Base-by-base conservation (phyloP, 345 rosid species). In the thale cress (Arabidopsis thaliana) region DNA sequence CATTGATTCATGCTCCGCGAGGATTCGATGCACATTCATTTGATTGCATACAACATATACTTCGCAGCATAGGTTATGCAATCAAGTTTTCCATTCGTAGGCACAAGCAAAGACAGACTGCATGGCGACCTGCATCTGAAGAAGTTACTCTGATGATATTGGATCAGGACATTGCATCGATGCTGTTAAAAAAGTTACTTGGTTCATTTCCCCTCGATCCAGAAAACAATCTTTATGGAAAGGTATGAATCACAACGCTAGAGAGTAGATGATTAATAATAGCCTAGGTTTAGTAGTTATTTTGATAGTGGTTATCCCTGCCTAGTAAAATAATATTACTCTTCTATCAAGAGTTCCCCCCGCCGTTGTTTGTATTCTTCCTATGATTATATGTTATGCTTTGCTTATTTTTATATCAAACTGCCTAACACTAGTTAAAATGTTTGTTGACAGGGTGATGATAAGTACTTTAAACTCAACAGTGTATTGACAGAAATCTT, bases 381-480 rank as follows among this genome's bases (percentile, higher is more conserved):
- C 0, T 30, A 32, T 52, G 28, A 22, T 42, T 30, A 42, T 52
- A 32, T 32, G 5, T 23, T 53, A 42, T 64, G 25, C 8, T 9
- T 52, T 72, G 1, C 41, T 22, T 13, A 53, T 42, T 50, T 12
- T 61, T 32, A 2, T 32, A 22, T 75, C 9, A 56, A 55, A 8
- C 46, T 25, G n/a, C 57, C 41, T 72, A 60, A 67, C 65, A 13
- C 42, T 60, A 52, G 57, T 48, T 79, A 74, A 74, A 16, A 58
- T 33, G 50, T 69, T 81, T 71, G 69, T 68, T 84, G 78, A 71
- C 89, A 95, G 99, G 84, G 66, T 72, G 92, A 80, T 70, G 87
- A 85, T 52, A 79, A 83, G 78, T 86, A 85, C 83, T 86, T 89
- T 66, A 73, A 73, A 59, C 81, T 95, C 84, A 90, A 95, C 75